phyloP scores from a whole-genome alignment of 805 yeast genomes.

The Teunomyces aglyptinius region DNA sequence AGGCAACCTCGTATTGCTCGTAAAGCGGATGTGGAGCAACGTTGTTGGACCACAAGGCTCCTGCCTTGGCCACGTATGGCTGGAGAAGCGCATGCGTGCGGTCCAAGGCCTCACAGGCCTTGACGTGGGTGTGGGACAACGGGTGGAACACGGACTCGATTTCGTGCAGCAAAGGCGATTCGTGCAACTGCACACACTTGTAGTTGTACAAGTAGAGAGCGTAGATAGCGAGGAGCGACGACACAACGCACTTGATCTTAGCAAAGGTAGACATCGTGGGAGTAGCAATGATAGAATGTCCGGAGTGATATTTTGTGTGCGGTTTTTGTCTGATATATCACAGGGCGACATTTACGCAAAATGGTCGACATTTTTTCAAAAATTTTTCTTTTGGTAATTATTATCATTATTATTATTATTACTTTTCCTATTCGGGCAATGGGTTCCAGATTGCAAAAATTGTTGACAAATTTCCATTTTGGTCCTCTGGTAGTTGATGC shows the following conservation, averaged over 20 bases:
- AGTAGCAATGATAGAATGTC: too few relatives aligned
- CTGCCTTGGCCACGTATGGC: constrained; percentile 30
- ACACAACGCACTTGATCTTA: constrained; percentile 19
- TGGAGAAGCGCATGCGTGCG: constrained; percentile 24
- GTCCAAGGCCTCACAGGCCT: constrained; percentile 33
- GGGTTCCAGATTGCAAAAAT: constrained; percentile 3
- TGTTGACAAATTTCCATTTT: constrained; percentile 3
- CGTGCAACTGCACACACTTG: constrained; percentile 36
- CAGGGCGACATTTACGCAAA: not conserved
- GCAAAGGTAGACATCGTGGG: constrained; percentile 12
- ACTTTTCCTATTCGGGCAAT: not conserved
- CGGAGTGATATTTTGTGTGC: too few relatives aligned
- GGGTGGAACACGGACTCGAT: constrained; percentile 37
- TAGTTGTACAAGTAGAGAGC: constrained; percentile 36
- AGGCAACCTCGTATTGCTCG: constrained; percentile 30
- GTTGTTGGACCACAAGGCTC: constrained; percentile 32
- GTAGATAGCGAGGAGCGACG: constrained; percentile 30
- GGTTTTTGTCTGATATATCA: not conserved
- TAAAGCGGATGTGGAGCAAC: constrained; percentile 37
- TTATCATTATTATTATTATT: too few relatives aligned
- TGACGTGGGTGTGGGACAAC: constrained; percentile 33
- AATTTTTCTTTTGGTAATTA: too few relatives aligned
- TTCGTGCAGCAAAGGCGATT: constrained; percentile 28
- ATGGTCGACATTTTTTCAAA: not conserved
- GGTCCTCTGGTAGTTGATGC: not conserved